Conservation (phyloP, 1,139 yeast species). For the Geotrichum bryndzae region DNA sequence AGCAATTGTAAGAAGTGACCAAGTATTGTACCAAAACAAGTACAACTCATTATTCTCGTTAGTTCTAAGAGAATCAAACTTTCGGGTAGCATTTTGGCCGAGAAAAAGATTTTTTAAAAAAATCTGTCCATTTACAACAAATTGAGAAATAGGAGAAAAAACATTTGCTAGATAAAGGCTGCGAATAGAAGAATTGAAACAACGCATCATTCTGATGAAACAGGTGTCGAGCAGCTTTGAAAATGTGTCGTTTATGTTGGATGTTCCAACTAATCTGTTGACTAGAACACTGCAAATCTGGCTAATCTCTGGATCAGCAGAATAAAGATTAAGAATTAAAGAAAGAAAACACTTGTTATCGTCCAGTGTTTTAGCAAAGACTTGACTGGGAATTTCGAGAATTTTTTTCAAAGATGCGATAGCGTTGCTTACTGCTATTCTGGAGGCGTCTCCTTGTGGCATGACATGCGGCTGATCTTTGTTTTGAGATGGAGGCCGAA, state of each 20-base stretch:
- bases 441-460: neutral
- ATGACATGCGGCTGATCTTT: neutral
- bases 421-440: neutral
- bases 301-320: conserved; percentile 1
- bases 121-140: neutral
- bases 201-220: neutral
- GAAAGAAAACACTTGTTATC: neutral
- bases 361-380: neutral
- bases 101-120: neutral
- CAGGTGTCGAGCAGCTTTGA: neutral
- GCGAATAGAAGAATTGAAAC: neutral
- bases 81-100: too few relatives aligned
- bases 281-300: neutral
- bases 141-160: neutral
- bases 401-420: neutral
- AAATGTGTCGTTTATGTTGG: neutral
- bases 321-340: conserved; percentile 3
- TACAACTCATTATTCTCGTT: neutral
- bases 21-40: conserved; percentile 1
- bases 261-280: neutral
- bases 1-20: neutral
- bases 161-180: neutral
- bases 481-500: neutral
- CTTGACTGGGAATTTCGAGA: neutral
- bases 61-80: neutral